Base-by-base conservation (phyloP, 371 early-diverging fungal genomes). In the Gilbertella persicaria region DNA sequence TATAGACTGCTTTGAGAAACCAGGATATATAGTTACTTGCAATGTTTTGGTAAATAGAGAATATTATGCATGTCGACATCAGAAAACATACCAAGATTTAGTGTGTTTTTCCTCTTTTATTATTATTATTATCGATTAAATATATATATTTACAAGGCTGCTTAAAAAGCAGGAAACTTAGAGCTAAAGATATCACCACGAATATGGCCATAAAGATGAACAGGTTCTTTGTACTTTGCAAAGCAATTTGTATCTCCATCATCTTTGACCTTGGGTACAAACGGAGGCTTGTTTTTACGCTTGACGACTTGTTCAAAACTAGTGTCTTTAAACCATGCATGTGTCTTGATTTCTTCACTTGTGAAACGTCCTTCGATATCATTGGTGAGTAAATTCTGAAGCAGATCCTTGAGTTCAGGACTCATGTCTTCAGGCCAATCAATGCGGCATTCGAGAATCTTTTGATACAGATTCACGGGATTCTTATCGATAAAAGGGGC, bases 401-500 rank as follows among this genome's bases (percentile, higher is more conserved):
- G 74, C 38, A 99, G 73, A 80, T 98, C 96, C 61, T 92, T 93
- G 28, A 95, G 89, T 8, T 80, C 72, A 1, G 90, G 83, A 60
- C 93, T 93, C 77, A 98, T 91, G 62, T 88, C 89, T 16, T 89
- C 67, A 16, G 98, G 96, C 78, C 87, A 92, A 26, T 69, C 66
- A 1, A 87, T 71, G 25, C 80, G 83, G 57, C 87, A 80, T 26
- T 79, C 83, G 44, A 91, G 71, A 91, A 35, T 99, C 84, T 65
- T 63, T 44, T 91, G 89, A 64, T 92, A 93, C 53, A 93, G 80
- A 17, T 85, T 86, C 40, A 88, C 86, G 6, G 91, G 90, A 36
- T 94, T 95, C 61, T 97, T 94, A 66, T 96, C 98, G 61, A 89
- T 89, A 75, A 97, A 98, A 8, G 99, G 99, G 19, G 98, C 95